Evolutionary conservation across 2,329 filamentous ascomycete genomes (phyloP).

Genomic region (Penicillium crustosum): DNA sequence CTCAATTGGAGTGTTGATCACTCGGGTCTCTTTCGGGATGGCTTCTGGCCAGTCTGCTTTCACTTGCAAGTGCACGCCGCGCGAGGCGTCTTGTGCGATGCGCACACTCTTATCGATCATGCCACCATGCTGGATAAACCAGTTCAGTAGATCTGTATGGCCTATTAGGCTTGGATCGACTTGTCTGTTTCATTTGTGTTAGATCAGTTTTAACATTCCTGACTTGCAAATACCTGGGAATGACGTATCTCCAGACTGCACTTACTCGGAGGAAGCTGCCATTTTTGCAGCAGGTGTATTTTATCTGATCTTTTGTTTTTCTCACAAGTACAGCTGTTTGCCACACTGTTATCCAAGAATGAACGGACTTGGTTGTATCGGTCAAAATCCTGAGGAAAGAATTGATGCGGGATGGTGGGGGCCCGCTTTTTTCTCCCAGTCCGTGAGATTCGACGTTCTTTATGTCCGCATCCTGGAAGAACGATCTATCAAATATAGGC

Average conservation of each 20-base stretch:
- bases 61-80: conserved; percentile 40
- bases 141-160: conserved; percentile 34
- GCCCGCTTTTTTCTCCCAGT: conserved; percentile 23
- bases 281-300: not conserved
- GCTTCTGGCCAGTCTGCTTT: conserved; percentile 25
- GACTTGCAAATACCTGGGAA: not conserved
- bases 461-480: not conserved
- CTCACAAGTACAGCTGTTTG: not conserved
- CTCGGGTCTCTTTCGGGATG: conserved; percentile 32
- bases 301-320: not conserved
- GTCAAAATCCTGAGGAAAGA: conserved; percentile 15
- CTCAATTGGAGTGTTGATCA: conserved; percentile 37
- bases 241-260: conserved; percentile 3
- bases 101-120: conserved; percentile 34
- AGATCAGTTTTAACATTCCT: conserved; percentile 7
- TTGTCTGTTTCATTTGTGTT: conserved; percentile 10
- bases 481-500: not conserved
- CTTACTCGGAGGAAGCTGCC: conserved; percentile 7
- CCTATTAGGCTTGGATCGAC: conserved; percentile 22
- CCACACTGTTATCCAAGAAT: not conserved
- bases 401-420: conserved; percentile 24
- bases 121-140: conserved; percentile 36
- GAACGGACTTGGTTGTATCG: conserved; percentile 15
- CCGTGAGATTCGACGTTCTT: not conserved
- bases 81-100: conserved; percentile 34